phyloP scores from a whole-genome alignment of 176 grass and related monocot species.

The Aegilops bicornis region DNA sequence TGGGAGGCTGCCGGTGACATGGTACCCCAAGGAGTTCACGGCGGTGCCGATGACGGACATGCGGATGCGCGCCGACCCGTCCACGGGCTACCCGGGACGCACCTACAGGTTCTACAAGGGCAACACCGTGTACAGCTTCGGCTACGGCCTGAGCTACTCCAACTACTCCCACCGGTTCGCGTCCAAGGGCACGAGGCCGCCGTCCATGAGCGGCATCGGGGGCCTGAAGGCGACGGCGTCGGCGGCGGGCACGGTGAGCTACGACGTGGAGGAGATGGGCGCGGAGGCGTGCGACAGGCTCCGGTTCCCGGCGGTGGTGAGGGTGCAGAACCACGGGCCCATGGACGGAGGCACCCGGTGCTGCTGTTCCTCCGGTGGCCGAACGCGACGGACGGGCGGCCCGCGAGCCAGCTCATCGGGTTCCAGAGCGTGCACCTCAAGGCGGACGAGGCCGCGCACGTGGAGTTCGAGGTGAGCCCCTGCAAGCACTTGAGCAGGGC shows the following conservation, averaged over 20 bases:
- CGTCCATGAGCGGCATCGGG: slow-evolving; percentile 31
- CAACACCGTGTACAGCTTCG: slow-evolving; percentile 72
- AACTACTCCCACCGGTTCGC: slow-evolving; percentile 73
- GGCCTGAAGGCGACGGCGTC: slow-evolving; percentile 37
- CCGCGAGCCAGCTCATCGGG: slow-evolving; percentile 64
- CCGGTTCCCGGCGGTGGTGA: slow-evolving; percentile 61
- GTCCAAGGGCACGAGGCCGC: slow-evolving; percentile 23
- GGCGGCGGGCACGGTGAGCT: slow-evolving; percentile 21
- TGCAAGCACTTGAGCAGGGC: slow-evolving; percentile 75
- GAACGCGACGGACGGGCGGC: slow-evolving; percentile 56
- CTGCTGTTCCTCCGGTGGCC: slow-evolving; percentile 77
- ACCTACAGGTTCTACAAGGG: slow-evolving; percentile 88
- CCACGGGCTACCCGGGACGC: slow-evolving; percentile 72
- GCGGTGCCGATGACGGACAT: slow-evolving; percentile 84
- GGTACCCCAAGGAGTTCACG: slow-evolving; percentile 88
- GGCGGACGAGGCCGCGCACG: slow-evolving; percentile 42
- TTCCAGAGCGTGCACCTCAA: slow-evolving; percentile 61
- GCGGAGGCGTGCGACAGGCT: slow-evolving; percentile 53
- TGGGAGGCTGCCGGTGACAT: slow-evolving; percentile 85
- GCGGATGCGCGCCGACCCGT: slow-evolving; percentile 84
- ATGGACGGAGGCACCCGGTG: slow-evolving; percentile 65
- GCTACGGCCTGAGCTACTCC: slow-evolving; percentile 92
- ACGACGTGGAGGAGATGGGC: slow-evolving; percentile 58
- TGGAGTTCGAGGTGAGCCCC: slow-evolving; percentile 72
- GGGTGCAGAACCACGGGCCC: slow-evolving; percentile 71